Conservation (phyloP, 805 yeast species). For the Tetrapisispora nanseiensis region DNA sequence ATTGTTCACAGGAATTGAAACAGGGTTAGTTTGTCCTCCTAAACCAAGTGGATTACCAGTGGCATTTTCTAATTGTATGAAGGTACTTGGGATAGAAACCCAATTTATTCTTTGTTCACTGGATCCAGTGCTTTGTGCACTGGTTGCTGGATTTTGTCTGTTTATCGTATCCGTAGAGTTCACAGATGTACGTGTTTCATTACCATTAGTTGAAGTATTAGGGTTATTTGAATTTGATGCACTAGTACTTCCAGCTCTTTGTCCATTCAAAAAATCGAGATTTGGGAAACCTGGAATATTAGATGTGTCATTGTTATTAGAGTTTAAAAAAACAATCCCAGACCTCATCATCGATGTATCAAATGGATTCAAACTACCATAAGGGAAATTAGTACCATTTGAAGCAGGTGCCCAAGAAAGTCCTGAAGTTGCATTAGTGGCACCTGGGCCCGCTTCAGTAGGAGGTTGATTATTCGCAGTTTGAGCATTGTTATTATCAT, state of each 20-base stretch:
- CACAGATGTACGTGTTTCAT: not conserved
- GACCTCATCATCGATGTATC: not conserved
- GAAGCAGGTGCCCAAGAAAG: not conserved
- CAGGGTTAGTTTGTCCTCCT: no score
- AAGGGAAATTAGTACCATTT: not conserved
- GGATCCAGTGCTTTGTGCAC: not conserved
- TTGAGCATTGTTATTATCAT: not conserved
- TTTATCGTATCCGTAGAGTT: not conserved
- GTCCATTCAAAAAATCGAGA: not conserved
- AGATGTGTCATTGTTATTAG: not conserved
- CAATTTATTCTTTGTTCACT: slow-evolving; percentile 9
- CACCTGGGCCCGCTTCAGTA: not conserved
- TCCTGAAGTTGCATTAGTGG: not conserved
- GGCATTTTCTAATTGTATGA: slow-evolving; percentile 4
- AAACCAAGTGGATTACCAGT: not conserved
- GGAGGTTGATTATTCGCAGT: not conserved
- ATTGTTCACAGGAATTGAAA: no score
- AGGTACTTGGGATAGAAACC: slow-evolving; percentile 14
- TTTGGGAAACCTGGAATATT: not conserved
- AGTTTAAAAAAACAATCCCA: not conserved
- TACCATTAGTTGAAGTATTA: not conserved
- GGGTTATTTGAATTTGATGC: not conserved
- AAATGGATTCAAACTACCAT: not conserved
- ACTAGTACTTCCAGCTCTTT: not conserved
- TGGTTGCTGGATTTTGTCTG: not conserved